phyloP scores from a whole-genome alignment of 768 basidiomycete species.

The Austroboletus eburneus region DNA sequence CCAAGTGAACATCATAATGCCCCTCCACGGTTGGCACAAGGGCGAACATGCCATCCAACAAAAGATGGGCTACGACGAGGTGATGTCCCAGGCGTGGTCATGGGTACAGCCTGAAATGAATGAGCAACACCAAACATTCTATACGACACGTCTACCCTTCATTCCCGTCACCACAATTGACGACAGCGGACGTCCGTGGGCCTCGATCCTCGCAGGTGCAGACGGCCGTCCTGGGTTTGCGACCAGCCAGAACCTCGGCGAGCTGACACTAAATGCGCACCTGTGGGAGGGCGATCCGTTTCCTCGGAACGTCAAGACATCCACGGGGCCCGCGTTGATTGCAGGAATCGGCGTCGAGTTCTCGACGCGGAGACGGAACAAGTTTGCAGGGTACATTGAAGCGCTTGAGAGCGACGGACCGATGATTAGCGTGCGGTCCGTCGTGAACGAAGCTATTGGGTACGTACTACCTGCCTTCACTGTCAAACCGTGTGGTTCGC shows the following conservation, averaged over 20 bases:
- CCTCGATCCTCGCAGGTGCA: slow-evolving; percentile 46
- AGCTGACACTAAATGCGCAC: slow-evolving; percentile 35
- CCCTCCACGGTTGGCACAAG: slow-evolving; percentile 34
- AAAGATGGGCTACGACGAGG: slow-evolving; percentile 40
- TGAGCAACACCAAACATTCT: slow-evolving; percentile 46
- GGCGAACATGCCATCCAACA: slow-evolving; percentile 51
- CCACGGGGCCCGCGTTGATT: slow-evolving; percentile 30
- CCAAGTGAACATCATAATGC: slow-evolving; percentile 12
- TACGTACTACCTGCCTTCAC: slow-evolving; percentile 28
- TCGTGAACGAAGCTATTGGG: slow-evolving; percentile 59
- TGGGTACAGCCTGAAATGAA: slow-evolving; percentile 45
- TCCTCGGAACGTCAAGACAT: slow-evolving; percentile 28
- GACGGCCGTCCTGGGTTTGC: slow-evolving; percentile 45
- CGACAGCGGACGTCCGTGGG: slow-evolving; percentile 50
- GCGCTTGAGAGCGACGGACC: slow-evolving; percentile 29
- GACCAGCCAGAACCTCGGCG: slow-evolving; percentile 34
- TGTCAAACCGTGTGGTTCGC: too few species aligned
- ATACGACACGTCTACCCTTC: slow-evolving; percentile 47
- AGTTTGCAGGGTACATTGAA: slow-evolving; percentile 53
- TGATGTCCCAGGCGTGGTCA: slow-evolving; percentile 36
- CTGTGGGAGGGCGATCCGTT: slow-evolving; percentile 59
- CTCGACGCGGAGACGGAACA: slow-evolving; percentile 55
- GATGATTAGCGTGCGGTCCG: slow-evolving; percentile 32
- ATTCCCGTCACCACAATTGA: slow-evolving; percentile 57
- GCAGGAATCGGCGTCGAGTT: slow-evolving; percentile 64